Conservation (phyloP, 805 yeast species). For the Yarrowia alimentaria region DNA sequence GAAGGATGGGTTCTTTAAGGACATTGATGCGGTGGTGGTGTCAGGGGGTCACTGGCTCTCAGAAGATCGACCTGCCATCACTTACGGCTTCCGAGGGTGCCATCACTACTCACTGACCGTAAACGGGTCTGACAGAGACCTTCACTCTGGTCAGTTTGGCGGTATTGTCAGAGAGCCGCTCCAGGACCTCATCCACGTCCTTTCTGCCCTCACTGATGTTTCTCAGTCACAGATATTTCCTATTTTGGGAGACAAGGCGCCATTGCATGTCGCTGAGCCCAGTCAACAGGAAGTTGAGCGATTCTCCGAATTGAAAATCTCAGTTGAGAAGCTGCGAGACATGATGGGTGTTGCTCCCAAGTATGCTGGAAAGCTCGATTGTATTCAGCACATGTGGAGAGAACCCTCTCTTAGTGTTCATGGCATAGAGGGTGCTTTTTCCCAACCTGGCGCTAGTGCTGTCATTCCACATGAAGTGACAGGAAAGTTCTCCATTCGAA, state of each 20-base stretch:
- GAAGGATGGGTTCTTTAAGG: not conserved
- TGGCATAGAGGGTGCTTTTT: too few species aligned
- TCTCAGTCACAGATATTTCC: too few species aligned
- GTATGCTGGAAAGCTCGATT: not conserved
- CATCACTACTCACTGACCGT: not conserved
- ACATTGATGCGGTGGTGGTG: not conserved
- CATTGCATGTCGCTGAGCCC: not conserved
- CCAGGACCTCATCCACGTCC: not conserved
- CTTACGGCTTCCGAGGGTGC: not conserved
- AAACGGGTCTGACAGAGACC: not conserved
- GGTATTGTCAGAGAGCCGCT: not conserved
- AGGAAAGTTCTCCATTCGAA: not conserved
- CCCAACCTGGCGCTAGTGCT: too few species aligned
- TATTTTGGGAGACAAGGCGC: too few species aligned
- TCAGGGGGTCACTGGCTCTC: conserved; percentile 2
- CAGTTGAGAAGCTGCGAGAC: not conserved
- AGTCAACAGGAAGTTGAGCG: not conserved
- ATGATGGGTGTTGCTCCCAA: not conserved
- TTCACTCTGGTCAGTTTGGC: not conserved
- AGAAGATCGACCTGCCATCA: not conserved
- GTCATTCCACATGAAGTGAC: too few species aligned
- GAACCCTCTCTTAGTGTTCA: too few species aligned
- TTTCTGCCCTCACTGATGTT: not conserved
- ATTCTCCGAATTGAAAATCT: not conserved
- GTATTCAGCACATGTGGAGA: not conserved